phyloP scores from a whole-genome alignment of 225 moss, liverwort and hornwort species.

The Bryum argenteum region DNA sequence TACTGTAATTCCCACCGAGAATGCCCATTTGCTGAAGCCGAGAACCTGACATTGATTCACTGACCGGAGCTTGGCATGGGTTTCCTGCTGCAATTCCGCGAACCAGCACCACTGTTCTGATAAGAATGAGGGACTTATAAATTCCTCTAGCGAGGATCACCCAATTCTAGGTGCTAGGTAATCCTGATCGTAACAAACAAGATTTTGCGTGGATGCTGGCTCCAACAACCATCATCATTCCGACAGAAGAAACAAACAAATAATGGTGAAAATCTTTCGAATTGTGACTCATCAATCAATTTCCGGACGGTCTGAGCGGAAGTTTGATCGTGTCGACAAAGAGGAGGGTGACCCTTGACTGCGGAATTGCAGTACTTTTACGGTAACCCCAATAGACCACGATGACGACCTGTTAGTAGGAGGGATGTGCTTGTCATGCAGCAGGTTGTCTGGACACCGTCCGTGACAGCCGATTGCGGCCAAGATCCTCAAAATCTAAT shows the following conservation, averaged over 20 bases:
- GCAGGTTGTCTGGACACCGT: neutral
- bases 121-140: neutral
- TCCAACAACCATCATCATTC: neutral
- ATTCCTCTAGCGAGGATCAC: neutral
- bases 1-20: neutral
- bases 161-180: too few species aligned
- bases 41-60: constrained; percentile 29
- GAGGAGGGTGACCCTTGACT: neutral
- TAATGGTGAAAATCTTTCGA: neutral
- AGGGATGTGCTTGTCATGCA: constrained; percentile 1
- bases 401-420: neutral
- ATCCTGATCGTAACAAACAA: too few species aligned
- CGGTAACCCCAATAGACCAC: neutral
- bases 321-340: neutral
- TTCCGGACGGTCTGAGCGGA: neutral
- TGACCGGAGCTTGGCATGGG: neutral
- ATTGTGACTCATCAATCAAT: neutral
- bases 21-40: neutral
- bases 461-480: constrained; percentile 14
- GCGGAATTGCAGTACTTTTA: neutral
- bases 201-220: neutral
- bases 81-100: neutral
- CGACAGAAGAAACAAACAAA: neutral
- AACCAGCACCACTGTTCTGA: neutral
- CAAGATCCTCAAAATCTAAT: constrained; percentile 19